phyloP scores from a whole-genome alignment of 768 basidiomycete genomes.

The Tephrocybe sp. region DNA sequence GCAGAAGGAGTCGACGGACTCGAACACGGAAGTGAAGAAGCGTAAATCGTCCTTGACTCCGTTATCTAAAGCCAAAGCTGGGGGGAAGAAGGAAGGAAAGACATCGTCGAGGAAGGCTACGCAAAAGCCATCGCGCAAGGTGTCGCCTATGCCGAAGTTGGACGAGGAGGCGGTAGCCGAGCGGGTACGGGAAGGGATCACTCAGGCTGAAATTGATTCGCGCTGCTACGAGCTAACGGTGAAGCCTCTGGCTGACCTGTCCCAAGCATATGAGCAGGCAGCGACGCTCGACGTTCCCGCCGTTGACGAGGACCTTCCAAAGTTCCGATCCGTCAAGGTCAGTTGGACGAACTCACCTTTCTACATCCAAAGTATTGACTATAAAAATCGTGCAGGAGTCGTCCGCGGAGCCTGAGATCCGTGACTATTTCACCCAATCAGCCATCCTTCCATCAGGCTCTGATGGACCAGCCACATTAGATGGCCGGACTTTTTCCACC shows the following conservation, averaged over 20 bases:
- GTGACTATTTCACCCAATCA: constrained; percentile 48
- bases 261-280: constrained; percentile 57
- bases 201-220: constrained; percentile 63
- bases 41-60: constrained; percentile 47
- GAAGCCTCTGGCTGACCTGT: constrained; percentile 74
- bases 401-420: constrained; percentile 55
- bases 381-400: constrained; percentile 36
- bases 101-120: constrained; percentile 33
- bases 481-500: constrained; percentile 54
- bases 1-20: constrained; percentile 42
- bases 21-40: constrained; percentile 55
- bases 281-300: constrained; percentile 29
- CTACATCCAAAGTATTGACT: constrained; percentile 12
- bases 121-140: constrained; percentile 40
- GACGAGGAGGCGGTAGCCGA: constrained; percentile 45
- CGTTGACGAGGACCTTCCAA: constrained; percentile 32
- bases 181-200: constrained; percentile 31
- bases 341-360: constrained; percentile 18
- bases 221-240: constrained; percentile 80
- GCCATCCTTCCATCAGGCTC: constrained; percentile 26
- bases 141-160: constrained; percentile 62
- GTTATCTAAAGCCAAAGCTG: constrained; percentile 28
- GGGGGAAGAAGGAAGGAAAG: constrained; percentile 38
- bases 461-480: constrained; percentile 26
- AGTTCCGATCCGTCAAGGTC: constrained; percentile 49